Evolutionary conservation across 2,329 filamentous ascomycete genomes (phyloP).

Genomic region (Aspergillus amoenus): DNA sequence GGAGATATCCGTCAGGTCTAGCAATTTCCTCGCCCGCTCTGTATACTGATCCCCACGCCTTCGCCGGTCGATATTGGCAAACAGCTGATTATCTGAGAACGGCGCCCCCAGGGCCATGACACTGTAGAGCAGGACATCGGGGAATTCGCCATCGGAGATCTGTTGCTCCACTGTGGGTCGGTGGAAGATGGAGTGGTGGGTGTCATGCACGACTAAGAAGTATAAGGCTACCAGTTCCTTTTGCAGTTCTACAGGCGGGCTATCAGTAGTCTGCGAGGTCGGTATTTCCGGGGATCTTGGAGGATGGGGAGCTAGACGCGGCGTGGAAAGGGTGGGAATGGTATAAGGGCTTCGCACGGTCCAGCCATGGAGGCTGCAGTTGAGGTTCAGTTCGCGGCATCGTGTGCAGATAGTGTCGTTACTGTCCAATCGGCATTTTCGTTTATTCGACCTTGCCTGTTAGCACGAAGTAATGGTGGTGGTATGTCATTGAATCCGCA

Average conservation of each 20-base stretch:
- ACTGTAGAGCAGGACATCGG: background rate
- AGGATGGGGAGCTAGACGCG: too few relatives aligned
- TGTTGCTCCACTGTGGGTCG: background rate
- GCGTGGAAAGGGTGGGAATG: too few relatives aligned
- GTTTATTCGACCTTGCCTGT: background rate
- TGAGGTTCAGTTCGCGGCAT: background rate
- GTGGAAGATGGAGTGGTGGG: slow-evolving; percentile 1
- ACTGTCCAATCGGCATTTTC: background rate
- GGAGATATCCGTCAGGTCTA: slow-evolving; percentile 39
- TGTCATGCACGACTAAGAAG: background rate
- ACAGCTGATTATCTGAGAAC: background rate
- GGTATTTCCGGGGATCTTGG: too few relatives aligned
- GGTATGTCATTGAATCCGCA: background rate
- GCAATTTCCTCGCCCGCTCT: slow-evolving; percentile 9
- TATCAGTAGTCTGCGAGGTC: too few relatives aligned
- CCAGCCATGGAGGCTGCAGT: background rate
- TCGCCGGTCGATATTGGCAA: background rate
- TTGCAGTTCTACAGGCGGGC: background rate
- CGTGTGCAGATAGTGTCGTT: background rate
- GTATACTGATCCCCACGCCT: background rate
- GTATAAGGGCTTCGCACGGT: background rate
- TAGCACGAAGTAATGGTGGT: background rate
- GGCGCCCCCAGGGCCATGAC: background rate
- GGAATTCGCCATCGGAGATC: background rate
- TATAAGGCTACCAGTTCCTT: background rate